phyloP scores from a whole-genome alignment of 202 grass and related monocot species.

The Eragrostis tef region DNA sequence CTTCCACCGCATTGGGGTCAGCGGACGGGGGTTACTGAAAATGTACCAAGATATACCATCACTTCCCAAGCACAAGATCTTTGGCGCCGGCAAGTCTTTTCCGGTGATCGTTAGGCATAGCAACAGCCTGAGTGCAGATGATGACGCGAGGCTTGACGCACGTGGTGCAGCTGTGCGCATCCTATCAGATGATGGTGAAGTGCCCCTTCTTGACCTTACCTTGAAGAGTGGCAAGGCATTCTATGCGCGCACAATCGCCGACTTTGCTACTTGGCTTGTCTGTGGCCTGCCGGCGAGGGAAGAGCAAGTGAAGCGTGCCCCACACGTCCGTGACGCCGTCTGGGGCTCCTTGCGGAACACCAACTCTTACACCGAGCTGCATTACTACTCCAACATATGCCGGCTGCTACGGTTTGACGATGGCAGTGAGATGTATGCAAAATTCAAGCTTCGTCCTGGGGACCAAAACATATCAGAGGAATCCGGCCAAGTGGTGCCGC shows the following conservation, averaged over 20 bases:
- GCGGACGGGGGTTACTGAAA: constrained; percentile 56
- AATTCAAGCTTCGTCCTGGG: constrained; percentile 65
- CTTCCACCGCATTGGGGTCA: constrained; percentile 71
- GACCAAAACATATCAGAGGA: constrained; percentile 53
- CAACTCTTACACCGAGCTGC: constrained; percentile 63
- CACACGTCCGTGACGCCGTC: constrained; percentile 70
- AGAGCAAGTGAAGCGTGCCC: constrained; percentile 59
- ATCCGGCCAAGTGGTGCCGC: constrained; percentile 57
- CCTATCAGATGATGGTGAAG: constrained; percentile 54
- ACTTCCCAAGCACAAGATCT: constrained; percentile 63
- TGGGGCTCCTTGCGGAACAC: constrained; percentile 70
- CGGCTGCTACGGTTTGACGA: constrained; percentile 65
- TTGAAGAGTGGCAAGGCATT: constrained; percentile 72
- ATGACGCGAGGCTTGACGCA: constrained; percentile 68
- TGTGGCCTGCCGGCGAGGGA: constrained; percentile 72
- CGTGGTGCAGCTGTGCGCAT: constrained; percentile 63
- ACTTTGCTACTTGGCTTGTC: constrained; percentile 67
- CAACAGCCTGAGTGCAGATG: constrained; percentile 76
- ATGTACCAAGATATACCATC: constrained; percentile 57
- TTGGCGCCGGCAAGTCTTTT: constrained; percentile 56
- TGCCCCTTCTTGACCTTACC: constrained; percentile 63
- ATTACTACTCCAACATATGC: constrained; percentile 78
- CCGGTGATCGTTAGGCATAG: constrained; percentile 70
- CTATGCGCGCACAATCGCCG: constrained; percentile 63
- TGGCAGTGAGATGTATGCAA: constrained; percentile 67